A percentile compares a stretch with the other conserved stretches of the same genome.
Evolutionary conservation across 345 rosid genomes (phyloP).

Genomic region (Ricinus communis): DNA sequence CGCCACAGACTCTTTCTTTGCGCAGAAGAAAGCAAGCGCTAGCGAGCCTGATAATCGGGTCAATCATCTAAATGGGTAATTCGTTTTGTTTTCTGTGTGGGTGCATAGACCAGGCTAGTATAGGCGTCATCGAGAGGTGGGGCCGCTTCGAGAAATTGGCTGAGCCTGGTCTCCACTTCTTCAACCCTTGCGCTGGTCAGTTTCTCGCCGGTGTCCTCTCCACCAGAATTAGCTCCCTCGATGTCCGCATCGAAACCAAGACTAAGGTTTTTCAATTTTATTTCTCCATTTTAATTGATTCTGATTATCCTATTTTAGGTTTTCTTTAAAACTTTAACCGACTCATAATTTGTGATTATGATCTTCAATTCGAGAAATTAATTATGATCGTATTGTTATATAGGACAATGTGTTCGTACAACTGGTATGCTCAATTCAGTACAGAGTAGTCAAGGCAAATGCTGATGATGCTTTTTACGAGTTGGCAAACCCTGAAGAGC

Average conservation of each 20-base stretch:
- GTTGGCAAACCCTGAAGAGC: constrained; percentile 86
- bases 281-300: background rate
- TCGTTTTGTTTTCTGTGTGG: constrained; percentile 43
- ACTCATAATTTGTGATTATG: too few relatives aligned
- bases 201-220: constrained; percentile 85
- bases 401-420: constrained; percentile 98
- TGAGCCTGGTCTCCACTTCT: constrained; percentile 73
- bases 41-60: background rate
- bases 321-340: background rate
- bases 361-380: background rate
- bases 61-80: constrained; percentile 53
- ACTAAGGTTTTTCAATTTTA: constrained; percentile 57
- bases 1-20: background rate
- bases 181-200: constrained; percentile 73
- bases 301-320: too few relatives aligned
- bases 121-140: constrained; percentile 83
- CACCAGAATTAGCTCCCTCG: constrained; percentile 82
- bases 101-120: constrained; percentile 82
- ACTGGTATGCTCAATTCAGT: constrained; percentile 89
- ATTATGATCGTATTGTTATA: background rate
- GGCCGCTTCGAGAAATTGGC: constrained; percentile 91
- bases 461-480: constrained; percentile 99
- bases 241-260: constrained; percentile 89
- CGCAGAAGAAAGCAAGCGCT: background rate
- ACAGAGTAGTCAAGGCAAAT: constrained; percentile 59